Evolutionary conservation across 2,329 filamentous ascomycete species (phyloP).

Genomic region (Exophiala viscosa): DNA sequence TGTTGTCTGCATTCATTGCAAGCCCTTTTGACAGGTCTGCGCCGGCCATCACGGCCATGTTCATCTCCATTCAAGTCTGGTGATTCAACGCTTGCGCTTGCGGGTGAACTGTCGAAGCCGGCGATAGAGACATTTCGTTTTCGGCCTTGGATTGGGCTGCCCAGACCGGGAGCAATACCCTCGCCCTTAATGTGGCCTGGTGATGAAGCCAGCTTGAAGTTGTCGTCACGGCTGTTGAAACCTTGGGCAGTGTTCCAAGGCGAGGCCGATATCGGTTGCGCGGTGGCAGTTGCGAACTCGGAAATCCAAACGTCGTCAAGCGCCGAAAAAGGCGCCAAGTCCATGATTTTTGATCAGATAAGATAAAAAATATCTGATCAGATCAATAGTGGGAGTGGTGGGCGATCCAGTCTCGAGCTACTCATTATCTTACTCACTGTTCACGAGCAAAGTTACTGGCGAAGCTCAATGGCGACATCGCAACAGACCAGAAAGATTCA

Average conservation of each 20-base stretch:
- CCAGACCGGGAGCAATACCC: slow-evolving; percentile 27
- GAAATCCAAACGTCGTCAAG: neutral
- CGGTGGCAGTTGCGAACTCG: slow-evolving; percentile 3
- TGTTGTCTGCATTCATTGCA: slow-evolving; percentile 69
- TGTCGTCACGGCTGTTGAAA: slow-evolving; percentile 4
- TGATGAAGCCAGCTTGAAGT: slow-evolving; percentile 26
- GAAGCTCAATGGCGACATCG: slow-evolving; percentile 12
- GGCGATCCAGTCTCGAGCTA: neutral
- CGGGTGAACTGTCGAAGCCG: slow-evolving; percentile 46
- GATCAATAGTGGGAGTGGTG: neutral
- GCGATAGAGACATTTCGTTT: slow-evolving; percentile 44
- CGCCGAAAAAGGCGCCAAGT: slow-evolving; percentile 2
- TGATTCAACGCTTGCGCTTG: slow-evolving; percentile 35
- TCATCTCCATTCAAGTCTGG: slow-evolving; percentile 39
- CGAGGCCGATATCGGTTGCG: slow-evolving; percentile 14
- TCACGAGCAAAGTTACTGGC: neutral
- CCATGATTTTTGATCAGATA: slow-evolving; percentile 21
- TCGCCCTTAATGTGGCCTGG: slow-evolving; percentile 16
- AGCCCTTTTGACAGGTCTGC: slow-evolving; percentile 56
- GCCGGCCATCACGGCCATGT: slow-evolving; percentile 39
- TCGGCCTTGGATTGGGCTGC: slow-evolving; percentile 30
- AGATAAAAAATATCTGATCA: slow-evolving; percentile 9
- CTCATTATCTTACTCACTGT: neutral
- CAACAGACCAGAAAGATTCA: slow-evolving; percentile 15
- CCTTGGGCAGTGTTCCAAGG: neutral